Base-by-base conservation (phyloP, 345 rosid genomes). In the Pseudoturritis turrita region DNA sequence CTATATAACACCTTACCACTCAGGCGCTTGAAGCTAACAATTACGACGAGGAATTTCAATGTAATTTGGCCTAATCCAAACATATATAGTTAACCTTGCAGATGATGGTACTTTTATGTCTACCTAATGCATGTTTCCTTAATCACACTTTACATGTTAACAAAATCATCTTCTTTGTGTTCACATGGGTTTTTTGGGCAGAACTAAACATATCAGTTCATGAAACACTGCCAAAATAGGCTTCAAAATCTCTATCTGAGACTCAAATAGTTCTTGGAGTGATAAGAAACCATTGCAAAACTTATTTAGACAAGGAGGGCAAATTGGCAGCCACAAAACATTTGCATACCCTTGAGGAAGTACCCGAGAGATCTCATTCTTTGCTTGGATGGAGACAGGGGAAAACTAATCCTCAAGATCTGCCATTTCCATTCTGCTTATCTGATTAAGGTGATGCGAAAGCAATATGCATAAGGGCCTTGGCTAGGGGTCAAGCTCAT, bases 251-350 rank as follows among this genome's bases (percentile, higher is more conserved):
- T 57, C 91, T 96, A 46, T 94, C 98, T 43, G 92, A 91, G 70
- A 77, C 88, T 63, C 97, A 94, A 79, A 71, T 85, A 62, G 86
- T 90, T 72, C 91, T 94, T 74, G 97, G 98, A 80, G 92, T 94
- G 60, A 80, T 94, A 78, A 85, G 86, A 81, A 85, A 77, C 80
- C 82, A 77, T 78, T 86, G 90, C 85, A 94, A 84, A 82, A 71
- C 73, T 68, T 83, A 79, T 39, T 73, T 89, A 64, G 87, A 89
- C 62, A 85, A 65, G 78, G 89, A 89, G 43, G 60, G 79, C 31
- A 78, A 78, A 57, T 75, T 73, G 53, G 86, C 82, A 52, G 93
- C 96, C 70, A 74, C 83, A 81, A 86, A 87, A 77, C 95, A 94
- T 63, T 72, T 91, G 51, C 90, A 80, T 49, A 76, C 83, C 58